phyloP scores from a whole-genome alignment of 169 alveolate species.

The Plasmodium gaboni region DNA sequence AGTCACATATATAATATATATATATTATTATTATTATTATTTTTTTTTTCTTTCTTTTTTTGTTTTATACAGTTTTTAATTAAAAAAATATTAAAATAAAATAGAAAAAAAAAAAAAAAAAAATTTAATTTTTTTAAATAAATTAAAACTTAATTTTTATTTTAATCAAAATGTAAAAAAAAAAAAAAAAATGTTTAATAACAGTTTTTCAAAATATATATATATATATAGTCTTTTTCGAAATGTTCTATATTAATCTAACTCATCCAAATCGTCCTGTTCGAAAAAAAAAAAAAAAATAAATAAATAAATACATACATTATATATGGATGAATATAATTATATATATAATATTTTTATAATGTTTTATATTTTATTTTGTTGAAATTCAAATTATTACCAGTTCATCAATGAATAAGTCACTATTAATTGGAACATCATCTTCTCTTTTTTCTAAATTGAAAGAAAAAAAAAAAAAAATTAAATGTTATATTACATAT shows the following conservation, averaged over 20 bases:
- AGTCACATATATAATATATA: not conserved
- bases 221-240: not conserved
- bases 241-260: slow-evolving; percentile 16
- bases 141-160: slow-evolving; percentile 3
- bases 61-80: slow-evolving; percentile 23
- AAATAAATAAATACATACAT: not conserved
- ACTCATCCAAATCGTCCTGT: slow-evolving; percentile 67
- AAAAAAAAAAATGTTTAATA: not conserved
- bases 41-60: not conserved
- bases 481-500: not conserved
- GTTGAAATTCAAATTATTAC: slow-evolving; percentile 14
- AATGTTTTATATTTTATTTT: not conserved
- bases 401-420: slow-evolving; percentile 61
- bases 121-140: slow-evolving; percentile 6
- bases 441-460: slow-evolving; percentile 64
- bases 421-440: slow-evolving; percentile 72
- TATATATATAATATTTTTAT: not conserved
- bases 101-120: not conserved
- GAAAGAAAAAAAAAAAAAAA: not conserved
- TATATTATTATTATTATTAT: too few species aligned
- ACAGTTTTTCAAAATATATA: not conserved
- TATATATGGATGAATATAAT: not conserved
- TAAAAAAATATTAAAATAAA: slow-evolving; percentile 14
- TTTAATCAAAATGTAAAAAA: slow-evolving; percentile 10
- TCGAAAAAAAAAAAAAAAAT: slow-evolving; percentile 7